phyloP scores from a whole-genome alignment of 768 basidiomycete species.

The Pluteus cervinus region DNA sequence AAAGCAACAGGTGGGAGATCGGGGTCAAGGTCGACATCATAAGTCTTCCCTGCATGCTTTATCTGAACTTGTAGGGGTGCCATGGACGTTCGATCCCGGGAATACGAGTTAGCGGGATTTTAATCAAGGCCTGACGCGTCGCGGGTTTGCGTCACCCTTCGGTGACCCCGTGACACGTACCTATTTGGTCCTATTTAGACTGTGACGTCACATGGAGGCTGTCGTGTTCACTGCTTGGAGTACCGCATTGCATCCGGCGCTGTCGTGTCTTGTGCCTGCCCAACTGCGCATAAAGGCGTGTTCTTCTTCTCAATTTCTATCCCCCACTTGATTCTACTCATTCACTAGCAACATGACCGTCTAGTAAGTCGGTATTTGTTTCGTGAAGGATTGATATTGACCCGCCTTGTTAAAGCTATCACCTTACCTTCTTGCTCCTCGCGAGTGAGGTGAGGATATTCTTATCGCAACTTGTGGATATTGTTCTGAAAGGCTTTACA shows the following conservation, averaged over 20 bases:
- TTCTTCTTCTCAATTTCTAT: too few relatives aligned
- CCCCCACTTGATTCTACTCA: neutral
- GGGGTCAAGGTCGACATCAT: slow-evolving; percentile 67
- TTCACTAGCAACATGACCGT: slow-evolving; percentile 33
- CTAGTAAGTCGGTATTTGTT: slow-evolving; percentile 27
- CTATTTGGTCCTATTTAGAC: slow-evolving; percentile 1
- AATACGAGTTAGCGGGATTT: slow-evolving; percentile 2
- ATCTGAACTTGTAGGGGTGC: slow-evolving; percentile 69
- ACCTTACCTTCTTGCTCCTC: slow-evolving; percentile 75
- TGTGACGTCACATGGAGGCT: slow-evolving; percentile 16
- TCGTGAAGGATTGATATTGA: slow-evolving; percentile 17
- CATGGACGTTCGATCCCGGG: too few relatives aligned
- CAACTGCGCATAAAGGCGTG: too few relatives aligned
- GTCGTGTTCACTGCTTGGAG: too few relatives aligned
- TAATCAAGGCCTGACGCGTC: slow-evolving; percentile 15
- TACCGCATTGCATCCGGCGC: neutral
- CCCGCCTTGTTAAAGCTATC: slow-evolving; percentile 45
- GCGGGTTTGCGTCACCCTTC: slow-evolving; percentile 11
- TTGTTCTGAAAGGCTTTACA: too few relatives aligned
- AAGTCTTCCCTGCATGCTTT: slow-evolving; percentile 84
- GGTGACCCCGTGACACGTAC: slow-evolving; percentile 7
- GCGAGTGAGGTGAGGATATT: slow-evolving; percentile 53
- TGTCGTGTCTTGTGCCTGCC: too few relatives aligned
- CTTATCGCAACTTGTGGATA: neutral
- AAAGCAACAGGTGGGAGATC: slow-evolving; percentile 65